Conservation (phyloP, 73 alveolate genomes). For the Paramecium caudatum region DNA sequence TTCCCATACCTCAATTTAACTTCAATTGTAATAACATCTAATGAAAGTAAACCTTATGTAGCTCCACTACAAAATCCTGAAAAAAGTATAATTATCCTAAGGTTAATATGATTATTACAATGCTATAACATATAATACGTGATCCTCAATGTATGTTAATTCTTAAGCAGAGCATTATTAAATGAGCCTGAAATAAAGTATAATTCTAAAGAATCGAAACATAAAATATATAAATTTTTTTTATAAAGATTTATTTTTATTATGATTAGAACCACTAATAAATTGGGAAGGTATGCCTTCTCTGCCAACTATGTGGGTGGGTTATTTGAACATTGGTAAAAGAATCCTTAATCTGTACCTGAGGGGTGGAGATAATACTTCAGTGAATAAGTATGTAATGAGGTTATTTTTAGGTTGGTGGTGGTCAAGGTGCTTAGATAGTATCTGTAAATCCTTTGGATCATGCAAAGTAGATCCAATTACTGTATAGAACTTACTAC, state of each 20-base stretch:
- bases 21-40: conserved; percentile 33
- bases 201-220: neutral
- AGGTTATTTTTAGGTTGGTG: neutral
- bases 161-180: neutral
- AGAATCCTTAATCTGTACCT: conserved; percentile 51
- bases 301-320: conserved; percentile 16
- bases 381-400: neutral
- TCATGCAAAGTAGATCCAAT: neutral
- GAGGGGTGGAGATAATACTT: conserved; percentile 48
- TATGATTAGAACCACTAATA: conserved; percentile 45
- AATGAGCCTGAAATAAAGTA: neutral
- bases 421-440: conserved; percentile 17
- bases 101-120: neutral
- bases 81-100: neutral
- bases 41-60: conserved; percentile 51
- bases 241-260: too few species aligned
- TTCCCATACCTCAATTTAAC: conserved; percentile 5
- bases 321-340: conserved; percentile 28
- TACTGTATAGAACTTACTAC: conserved; percentile 40
- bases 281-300: conserved; percentile 10
- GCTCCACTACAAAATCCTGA: conserved; percentile 60
- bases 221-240: too few species aligned
- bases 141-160: neutral
- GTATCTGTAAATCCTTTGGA: conserved; percentile 22
- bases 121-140: neutral